phyloP scores from a whole-genome alignment of 2,329 filamentous ascomycete species.

The Ophiostoma ulmi region DNA sequence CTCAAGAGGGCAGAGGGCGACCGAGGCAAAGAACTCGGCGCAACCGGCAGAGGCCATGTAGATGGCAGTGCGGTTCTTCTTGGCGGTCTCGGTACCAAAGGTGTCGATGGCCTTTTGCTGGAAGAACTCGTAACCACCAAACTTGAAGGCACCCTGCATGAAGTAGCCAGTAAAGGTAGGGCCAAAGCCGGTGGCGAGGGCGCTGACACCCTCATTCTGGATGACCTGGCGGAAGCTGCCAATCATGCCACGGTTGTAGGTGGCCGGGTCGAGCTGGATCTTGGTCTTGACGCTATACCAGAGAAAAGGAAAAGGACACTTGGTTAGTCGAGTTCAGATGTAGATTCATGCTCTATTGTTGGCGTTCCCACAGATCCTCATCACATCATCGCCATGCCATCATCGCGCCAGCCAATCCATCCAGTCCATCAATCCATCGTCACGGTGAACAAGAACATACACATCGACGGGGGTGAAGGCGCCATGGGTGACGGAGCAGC shows the following conservation, averaged over 20 bases:
- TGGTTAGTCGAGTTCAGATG: background rate
- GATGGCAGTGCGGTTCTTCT: conserved; percentile 66
- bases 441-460: conserved; percentile 57
- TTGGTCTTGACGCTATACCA: conserved; percentile 72
- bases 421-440: background rate
- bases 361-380: background rate
- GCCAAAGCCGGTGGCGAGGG: conserved; percentile 71
- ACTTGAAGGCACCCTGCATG: conserved; percentile 82
- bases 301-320: background rate
- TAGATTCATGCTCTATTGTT: background rate
- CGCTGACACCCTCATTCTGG: conserved; percentile 67
- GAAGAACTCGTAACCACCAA: conserved; percentile 84
- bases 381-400: background rate
- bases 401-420: background rate
- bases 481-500: conserved; percentile 97
- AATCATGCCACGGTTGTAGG: conserved; percentile 75
- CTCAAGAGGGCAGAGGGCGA: conserved; percentile 77
- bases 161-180: conserved; percentile 78
- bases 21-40: conserved; percentile 60
- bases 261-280: conserved; percentile 76
- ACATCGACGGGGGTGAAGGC: conserved; percentile 97
- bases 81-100: conserved; percentile 64
- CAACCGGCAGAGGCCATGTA: conserved; percentile 60
- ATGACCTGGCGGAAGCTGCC: conserved; percentile 74
- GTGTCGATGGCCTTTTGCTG: conserved; percentile 75